Conservation (phyloP, 352 stramenopile genomes). For the Phytophthora cryptogea region DNA sequence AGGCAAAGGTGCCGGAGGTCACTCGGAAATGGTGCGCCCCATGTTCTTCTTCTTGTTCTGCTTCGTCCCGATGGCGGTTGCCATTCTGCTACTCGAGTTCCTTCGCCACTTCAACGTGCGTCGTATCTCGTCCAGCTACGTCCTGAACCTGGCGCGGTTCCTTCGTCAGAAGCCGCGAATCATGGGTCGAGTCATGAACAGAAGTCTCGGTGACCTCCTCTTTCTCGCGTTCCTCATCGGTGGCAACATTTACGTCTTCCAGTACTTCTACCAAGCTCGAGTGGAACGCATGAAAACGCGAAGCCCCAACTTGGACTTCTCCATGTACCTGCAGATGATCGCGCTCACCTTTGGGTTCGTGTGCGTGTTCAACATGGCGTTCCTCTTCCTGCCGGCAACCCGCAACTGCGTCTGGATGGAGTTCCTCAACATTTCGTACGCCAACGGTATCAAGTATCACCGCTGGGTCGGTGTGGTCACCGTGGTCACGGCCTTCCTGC, state of each 20-base stretch:
- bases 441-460: constrained; percentile 60
- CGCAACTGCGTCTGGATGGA: constrained; percentile 62
- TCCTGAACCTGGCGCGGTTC: constrained; percentile 32
- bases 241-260: constrained; percentile 40
- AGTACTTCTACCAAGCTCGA: constrained; percentile 15
- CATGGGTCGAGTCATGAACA: constrained; percentile 37
- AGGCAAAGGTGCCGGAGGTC: constrained; percentile 17
- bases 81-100: constrained; percentile 45
- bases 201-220: constrained; percentile 35
- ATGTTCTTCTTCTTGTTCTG: constrained; percentile 59
- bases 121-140: constrained; percentile 29
- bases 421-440: constrained; percentile 60
- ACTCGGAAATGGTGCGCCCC: constrained; percentile 52
- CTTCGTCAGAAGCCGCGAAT: constrained; percentile 47
- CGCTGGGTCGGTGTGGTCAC: constrained; percentile 47
- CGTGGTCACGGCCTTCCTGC: constrained; percentile 39
- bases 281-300: constrained; percentile 13
- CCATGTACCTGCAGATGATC: constrained; percentile 36
- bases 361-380: constrained; percentile 56
- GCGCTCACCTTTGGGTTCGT: constrained; percentile 39
- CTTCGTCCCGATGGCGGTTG: constrained; percentile 42
- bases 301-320: constrained; percentile 12
- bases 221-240: constrained; percentile 29
- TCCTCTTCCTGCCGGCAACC: constrained; percentile 49
- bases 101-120: constrained; percentile 44